A percentile compares a stretch with the other conserved stretches of the same genome.
phyloP scores from a whole-genome alignment of 345 rosid species.

The Clarkia xantiana region DNA sequence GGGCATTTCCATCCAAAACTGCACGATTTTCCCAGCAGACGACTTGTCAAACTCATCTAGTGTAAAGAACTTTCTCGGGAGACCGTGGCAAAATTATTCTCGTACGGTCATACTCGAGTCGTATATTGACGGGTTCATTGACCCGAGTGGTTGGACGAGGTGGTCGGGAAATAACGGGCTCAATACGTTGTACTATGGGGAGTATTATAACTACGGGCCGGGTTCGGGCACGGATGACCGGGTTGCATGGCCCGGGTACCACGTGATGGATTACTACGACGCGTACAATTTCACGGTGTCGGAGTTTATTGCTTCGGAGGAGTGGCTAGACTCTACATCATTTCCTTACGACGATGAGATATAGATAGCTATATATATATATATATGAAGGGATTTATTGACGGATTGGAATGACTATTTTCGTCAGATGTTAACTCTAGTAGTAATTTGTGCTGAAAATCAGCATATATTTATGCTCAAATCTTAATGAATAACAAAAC shows the following conservation, averaged over 20 bases:
- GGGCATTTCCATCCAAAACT: conserved; percentile 69
- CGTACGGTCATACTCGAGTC: conserved; percentile 52
- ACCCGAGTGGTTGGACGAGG: conserved; percentile 47
- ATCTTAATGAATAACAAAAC: too few relatives aligned
- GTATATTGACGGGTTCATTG: conserved; percentile 49
- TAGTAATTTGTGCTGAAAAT: too few relatives aligned
- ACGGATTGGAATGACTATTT: too few relatives aligned
- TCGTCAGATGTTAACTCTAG: too few relatives aligned
- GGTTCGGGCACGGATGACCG: conserved; percentile 48
- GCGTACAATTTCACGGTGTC: conserved; percentile 56
- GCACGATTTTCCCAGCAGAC: conserved; percentile 47
- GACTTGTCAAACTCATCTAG: conserved; percentile 18
- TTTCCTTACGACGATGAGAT: conserved; percentile 62
- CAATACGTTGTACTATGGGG: conserved; percentile 58
- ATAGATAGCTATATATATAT: too few relatives aligned
- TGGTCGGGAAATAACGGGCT: conserved; percentile 38
- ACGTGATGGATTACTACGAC: conserved; percentile 44
- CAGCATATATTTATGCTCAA: too few relatives aligned
- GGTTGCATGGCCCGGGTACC: conserved; percentile 63
- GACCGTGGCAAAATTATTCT: conserved; percentile 63
- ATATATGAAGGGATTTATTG: background rate
- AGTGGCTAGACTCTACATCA: conserved; percentile 69
- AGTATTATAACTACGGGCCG: conserved; percentile 64
- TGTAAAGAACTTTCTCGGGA: conserved; percentile 57
- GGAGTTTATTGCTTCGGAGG: conserved; percentile 53